phyloP scores from a whole-genome alignment of 1,139 yeast genomes.

The Taphrina confusa region DNA sequence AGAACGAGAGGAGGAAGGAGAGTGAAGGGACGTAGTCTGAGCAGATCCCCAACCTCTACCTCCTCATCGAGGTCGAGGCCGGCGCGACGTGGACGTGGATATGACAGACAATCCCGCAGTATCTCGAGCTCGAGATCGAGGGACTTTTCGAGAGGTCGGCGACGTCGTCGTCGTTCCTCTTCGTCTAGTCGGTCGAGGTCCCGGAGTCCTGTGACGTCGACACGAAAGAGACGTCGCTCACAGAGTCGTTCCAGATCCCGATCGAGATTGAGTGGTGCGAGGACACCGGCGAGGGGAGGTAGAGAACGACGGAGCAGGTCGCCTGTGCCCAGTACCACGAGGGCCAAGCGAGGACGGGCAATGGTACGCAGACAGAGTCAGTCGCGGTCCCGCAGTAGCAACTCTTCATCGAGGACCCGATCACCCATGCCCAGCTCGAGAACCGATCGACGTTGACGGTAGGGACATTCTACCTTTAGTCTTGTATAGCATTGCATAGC shows the following conservation, averaged over 20 bases:
- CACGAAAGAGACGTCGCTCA: slow-evolving; percentile 1
- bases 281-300: not conserved
- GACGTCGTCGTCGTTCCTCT: not conserved
- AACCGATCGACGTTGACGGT: too few relatives aligned
- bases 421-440: not conserved
- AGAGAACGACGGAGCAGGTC: not conserved
- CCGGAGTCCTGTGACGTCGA: not conserved
- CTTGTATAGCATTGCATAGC: too few relatives aligned
- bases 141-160: not conserved
- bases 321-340: slow-evolving; percentile 9
- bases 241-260: slow-evolving; percentile 9
- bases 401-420: not conserved
- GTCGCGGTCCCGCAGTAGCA: not conserved
- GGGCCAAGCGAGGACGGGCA: not conserved
- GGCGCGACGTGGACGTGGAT: not conserved
- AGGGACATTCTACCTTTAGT: too few relatives aligned
- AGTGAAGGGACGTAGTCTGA: not conserved
- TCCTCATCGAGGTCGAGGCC: not conserved
- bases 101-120: not conserved
- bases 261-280: slow-evolving; percentile 17
- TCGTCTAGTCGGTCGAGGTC: slow-evolving; percentile 2
- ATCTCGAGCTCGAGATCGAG: not conserved
- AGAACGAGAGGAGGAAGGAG: not conserved
- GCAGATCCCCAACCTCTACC: not conserved
- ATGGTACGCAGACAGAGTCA: not conserved